phyloP scores from a whole-genome alignment of 2,329 filamentous ascomycete genomes.

The Colletotrichum sp. region DNA sequence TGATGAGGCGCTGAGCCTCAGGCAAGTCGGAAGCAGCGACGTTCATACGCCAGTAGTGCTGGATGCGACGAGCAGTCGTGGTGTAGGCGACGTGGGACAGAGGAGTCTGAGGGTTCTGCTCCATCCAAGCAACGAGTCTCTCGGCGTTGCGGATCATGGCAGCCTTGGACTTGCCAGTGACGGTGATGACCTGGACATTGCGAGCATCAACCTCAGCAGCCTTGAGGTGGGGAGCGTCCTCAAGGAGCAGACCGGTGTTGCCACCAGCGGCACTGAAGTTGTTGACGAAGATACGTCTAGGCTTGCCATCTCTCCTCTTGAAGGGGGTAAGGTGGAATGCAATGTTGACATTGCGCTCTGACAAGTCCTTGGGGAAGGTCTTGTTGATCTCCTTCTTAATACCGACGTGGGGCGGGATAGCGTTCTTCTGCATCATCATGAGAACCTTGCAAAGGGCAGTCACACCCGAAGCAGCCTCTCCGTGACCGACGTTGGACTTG shows the following conservation, averaged over 20 bases:
- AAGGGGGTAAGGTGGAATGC: constrained; percentile 58
- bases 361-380: constrained; percentile 61
- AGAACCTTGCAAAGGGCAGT: constrained; percentile 70
- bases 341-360: constrained; percentile 63
- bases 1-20: constrained; percentile 48
- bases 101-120: constrained; percentile 53
- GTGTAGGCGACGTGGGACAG: constrained; percentile 68
- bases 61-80: constrained; percentile 68
- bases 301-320: constrained; percentile 50
- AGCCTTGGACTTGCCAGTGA: constrained; percentile 61
- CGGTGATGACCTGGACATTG: constrained; percentile 59
- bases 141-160: constrained; percentile 65
- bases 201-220: constrained; percentile 57
- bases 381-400: constrained; percentile 70
- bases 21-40: constrained; percentile 45
- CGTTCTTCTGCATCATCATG: constrained; percentile 66
- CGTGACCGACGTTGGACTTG: constrained; percentile 70
- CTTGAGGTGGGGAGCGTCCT: constrained; percentile 60
- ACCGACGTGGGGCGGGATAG: constrained; percentile 70
- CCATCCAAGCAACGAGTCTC: constrained; percentile 59
- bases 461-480: constrained; percentile 65
- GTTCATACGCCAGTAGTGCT: constrained; percentile 47
- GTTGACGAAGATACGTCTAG: constrained; percentile 62
- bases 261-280: constrained; percentile 76
- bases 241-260: constrained; percentile 70